phyloP scores from a whole-genome alignment of 139 green algal species.

The Chlamydomonas schloesseri region DNA sequence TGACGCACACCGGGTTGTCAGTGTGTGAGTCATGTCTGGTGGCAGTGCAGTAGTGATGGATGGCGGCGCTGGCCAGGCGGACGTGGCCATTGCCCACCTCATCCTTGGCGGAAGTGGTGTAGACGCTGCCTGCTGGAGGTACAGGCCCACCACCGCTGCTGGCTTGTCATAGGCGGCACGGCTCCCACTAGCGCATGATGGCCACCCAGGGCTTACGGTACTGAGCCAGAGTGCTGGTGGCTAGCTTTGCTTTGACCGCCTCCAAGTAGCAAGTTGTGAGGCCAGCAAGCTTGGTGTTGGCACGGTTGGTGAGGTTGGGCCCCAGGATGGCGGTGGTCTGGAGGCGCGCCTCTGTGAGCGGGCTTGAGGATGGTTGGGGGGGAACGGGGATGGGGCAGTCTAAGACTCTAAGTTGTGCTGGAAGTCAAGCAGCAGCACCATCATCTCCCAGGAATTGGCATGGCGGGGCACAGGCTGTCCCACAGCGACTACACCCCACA shows the following conservation, averaged over 20 bases:
- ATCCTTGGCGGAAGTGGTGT: neutral
- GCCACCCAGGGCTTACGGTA: neutral
- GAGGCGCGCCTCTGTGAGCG: too few relatives aligned
- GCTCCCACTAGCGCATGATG: neutral
- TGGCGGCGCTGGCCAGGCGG: neutral
- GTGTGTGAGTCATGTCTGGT: neutral
- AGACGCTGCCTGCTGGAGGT: neutral
- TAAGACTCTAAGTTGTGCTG: too few relatives aligned
- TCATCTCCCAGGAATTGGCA: neutral
- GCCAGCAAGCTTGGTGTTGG: neutral
- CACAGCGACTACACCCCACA: neutral
- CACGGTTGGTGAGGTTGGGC: neutral
- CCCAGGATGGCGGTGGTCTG: neutral
- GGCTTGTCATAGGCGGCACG: neutral
- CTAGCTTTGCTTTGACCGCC: neutral
- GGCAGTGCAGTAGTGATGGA: neutral
- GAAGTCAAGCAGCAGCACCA: constrained; percentile 7
- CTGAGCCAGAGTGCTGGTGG: neutral
- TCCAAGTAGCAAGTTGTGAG: neutral
- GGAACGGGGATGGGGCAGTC: too few relatives aligned
- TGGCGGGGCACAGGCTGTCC: neutral
- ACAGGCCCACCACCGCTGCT: neutral
- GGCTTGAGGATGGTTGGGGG: too few relatives aligned
- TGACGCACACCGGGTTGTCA: neutral
- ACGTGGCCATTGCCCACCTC: neutral